Evolutionary conservation across 495 filamentous ascomycete genomes (phyloP).

Genomic region (Podospora anserina): DNA sequence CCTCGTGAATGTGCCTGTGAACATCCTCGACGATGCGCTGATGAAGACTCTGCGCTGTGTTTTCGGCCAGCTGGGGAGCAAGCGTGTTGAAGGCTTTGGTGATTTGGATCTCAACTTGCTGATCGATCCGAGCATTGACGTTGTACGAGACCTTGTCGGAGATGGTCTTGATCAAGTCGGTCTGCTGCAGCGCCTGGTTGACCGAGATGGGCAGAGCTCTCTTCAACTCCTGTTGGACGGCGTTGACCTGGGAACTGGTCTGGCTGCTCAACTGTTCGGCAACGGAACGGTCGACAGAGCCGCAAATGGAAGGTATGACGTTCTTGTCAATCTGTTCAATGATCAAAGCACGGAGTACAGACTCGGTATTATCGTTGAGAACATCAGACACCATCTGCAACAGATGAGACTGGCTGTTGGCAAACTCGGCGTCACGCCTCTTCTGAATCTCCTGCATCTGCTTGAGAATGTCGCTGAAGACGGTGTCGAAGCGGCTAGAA

Average conservation of each 20-base stretch:
- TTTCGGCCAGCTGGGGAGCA: constrained; percentile 60
- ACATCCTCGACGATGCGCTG: constrained; percentile 36
- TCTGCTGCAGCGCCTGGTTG: constrained; percentile 60
- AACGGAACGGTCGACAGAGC: constrained; percentile 44
- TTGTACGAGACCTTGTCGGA: constrained; percentile 66
- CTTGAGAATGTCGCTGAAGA: constrained; percentile 43
- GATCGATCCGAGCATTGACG: constrained; percentile 64
- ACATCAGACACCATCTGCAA: constrained; percentile 84
- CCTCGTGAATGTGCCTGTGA: constrained; percentile 34
- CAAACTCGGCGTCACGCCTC: constrained; percentile 31
- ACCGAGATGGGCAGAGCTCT: constrained; percentile 43
- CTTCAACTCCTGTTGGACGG: constrained; percentile 61
- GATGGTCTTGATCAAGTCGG: constrained; percentile 64
- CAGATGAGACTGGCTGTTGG: constrained; percentile 48
- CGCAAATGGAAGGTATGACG: constrained; percentile 56
- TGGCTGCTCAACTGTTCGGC: constrained; percentile 43
- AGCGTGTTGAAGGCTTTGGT: constrained; percentile 59
- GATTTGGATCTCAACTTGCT: constrained; percentile 68
- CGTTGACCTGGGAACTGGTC: constrained; percentile 46
- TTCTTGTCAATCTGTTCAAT: constrained; percentile 60
- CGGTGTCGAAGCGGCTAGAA: constrained; percentile 40
- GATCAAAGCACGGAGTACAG: constrained; percentile 69
- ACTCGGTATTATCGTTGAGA: constrained; percentile 85
- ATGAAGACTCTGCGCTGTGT: constrained; percentile 58
- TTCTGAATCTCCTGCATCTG: constrained; percentile 36